Evolutionary conservation across 768 basidiomycete genomes (phyloP).

Genomic region (Mrakia gelida): DNA sequence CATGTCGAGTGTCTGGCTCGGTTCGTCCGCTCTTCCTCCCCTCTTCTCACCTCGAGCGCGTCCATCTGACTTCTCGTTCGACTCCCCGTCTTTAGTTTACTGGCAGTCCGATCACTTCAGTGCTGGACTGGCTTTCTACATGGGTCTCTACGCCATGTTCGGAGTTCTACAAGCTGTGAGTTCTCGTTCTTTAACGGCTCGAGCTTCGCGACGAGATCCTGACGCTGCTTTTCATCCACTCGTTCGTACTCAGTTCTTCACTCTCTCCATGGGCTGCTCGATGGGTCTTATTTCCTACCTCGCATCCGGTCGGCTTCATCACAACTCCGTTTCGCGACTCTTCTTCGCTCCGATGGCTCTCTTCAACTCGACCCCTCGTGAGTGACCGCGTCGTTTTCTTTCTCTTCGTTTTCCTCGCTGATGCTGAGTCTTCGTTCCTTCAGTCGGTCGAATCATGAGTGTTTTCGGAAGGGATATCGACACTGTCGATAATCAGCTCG

Average conservation of each 20-base stretch:
- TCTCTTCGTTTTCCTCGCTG: not conserved
- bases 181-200: constrained; percentile 48
- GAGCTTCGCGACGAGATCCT: not conserved
- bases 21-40: too few relatives aligned
- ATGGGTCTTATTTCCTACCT: constrained; percentile 69
- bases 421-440: not conserved
- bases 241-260: constrained; percentile 30
- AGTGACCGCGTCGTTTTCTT: not conserved
- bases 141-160: constrained; percentile 62
- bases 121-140: constrained; percentile 57
- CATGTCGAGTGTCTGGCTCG: constrained; percentile 60
- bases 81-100: constrained; percentile 49
- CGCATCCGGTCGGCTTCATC: constrained; percentile 65
- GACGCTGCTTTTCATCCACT: constrained; percentile 47
- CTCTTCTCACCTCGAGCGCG: too few relatives aligned
- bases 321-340: constrained; percentile 55
- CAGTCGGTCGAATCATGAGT: constrained; percentile 44
- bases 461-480: constrained; percentile 44
- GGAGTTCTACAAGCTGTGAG: constrained; percentile 62
- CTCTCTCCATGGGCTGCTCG: constrained; percentile 34
- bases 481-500: constrained; percentile 43
- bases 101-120: constrained; percentile 60
- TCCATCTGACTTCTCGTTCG: too few relatives aligned
- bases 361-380: constrained; percentile 60
- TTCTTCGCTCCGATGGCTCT: constrained; percentile 78